Evolutionary conservation across 108 stramenopile genomes (phyloP), one percentile per base, ranked within the genome.

Genomic region (Discostella stelligeroides): DNA sequence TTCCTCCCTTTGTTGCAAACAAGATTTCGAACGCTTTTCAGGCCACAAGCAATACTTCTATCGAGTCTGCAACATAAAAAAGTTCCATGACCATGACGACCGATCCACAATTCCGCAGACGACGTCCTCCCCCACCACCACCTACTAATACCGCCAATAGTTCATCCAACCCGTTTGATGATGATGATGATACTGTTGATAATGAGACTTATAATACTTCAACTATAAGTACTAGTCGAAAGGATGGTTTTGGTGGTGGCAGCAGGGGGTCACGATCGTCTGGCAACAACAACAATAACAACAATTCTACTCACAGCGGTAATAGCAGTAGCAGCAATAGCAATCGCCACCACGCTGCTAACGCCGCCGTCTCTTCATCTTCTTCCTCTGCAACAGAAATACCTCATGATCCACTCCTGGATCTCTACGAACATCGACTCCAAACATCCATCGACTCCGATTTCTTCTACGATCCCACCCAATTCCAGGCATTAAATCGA

Each of bases 401-500:
- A 48, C 69, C 73, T 18, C 64, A 66, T 57, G 73, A 73, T 45
- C 73, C 73, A 14, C 56, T 66, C 24, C 58, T 73, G 8, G 73
- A 73, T 45, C 56, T 41, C 21, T 66, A 73, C 56, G 92, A 93
- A 68, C 28, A 55, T 14, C 82, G 80, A 6, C 67, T 93, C 21
- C 76, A 66, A 12, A 66, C 79, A 2, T 67, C 81, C 45, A 82
- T 93, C 60, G 92, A 93, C 55, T 74, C 85, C 23, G 89, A 93
- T 13, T 93, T 93, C 72, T 93, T 93, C 73, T 41, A 82, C n/a
- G 82, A 88, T 63, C 92, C 92, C 6, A 61, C 73, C 0, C 47
- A 77, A 20, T 93, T 90, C 70, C 86, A 84, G 42, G 89, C 92
- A 0, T 65, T 93, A 23, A 79, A 83, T 43, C 89, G 92, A 5